These are phyloP conservation scores for Phialocephala sp. DNA, from an alignment of 2,329 filamentous ascomycete species.

Conservation along the genomic window DNA sequence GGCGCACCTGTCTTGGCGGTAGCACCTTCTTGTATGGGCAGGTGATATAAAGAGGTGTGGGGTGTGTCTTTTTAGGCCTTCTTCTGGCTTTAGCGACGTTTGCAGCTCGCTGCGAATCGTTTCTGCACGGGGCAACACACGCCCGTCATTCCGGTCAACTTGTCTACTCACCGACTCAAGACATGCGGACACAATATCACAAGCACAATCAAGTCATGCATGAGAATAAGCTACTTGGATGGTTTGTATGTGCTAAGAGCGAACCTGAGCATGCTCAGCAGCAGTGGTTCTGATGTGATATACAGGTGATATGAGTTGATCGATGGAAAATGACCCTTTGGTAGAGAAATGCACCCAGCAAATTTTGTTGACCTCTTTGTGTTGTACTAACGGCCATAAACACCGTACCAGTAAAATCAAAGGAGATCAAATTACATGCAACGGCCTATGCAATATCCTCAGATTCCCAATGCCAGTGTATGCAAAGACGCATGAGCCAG, in stretches of 20 bases:
- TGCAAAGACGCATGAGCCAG: conserved; percentile 29
- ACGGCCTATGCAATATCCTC: conserved; percentile 33
- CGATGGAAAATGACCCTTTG: conserved; percentile 18
- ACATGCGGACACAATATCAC: conserved; percentile 1
- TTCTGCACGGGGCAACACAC: not conserved
- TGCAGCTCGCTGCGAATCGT: not conserved
- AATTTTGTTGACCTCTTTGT: conserved; percentile 30
- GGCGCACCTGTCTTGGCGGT: not conserved
- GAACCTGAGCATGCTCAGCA: conserved; percentile 6
- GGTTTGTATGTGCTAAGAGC: conserved; percentile 5
- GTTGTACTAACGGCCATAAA: conserved; percentile 29
- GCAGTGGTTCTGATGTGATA: conserved; percentile 15
- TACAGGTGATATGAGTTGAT: conserved; percentile 11
- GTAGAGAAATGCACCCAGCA: conserved; percentile 28
- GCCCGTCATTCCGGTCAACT: not conserved
- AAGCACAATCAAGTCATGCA: not conserved
- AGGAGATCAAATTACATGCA: conserved; percentile 30
- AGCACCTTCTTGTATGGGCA: not conserved
- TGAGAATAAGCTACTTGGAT: not conserved
- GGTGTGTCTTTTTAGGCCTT: too few species aligned
- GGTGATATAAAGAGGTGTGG: not conserved
- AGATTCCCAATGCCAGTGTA: conserved; percentile 31
- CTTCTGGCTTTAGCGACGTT: not conserved
- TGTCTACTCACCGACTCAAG: not conserved
- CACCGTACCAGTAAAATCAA: conserved; percentile 33